Conservation (phyloP, 176 grass and related monocot genomes). For the Aegilops speltoides region DNA sequence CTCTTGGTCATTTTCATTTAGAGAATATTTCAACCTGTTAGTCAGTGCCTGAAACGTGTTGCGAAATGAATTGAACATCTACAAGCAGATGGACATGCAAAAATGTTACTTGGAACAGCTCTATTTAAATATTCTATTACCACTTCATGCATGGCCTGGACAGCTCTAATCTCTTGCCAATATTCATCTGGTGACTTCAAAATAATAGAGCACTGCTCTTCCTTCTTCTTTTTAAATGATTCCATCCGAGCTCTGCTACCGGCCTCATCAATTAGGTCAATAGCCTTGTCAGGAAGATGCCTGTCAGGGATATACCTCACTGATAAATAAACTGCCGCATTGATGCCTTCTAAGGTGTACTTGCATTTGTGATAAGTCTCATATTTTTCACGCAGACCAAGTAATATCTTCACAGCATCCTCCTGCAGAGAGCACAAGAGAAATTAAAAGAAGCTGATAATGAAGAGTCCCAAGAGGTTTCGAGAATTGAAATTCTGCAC, state of each 20-base stretch:
- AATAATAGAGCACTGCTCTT: conserved; percentile 75
- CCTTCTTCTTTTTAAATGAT: conserved; percentile 86
- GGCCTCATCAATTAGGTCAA: conserved; percentile 98
- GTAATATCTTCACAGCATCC: conserved; percentile 83
- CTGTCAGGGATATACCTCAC: conserved; percentile 95
- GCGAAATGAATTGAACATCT: conserved; percentile 19
- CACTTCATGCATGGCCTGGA: conserved; percentile 86
- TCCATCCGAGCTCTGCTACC: conserved; percentile 90
- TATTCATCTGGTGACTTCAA: conserved; percentile 89
- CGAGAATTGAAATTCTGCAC: conserved; percentile 18
- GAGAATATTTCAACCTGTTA: conserved; percentile 87
- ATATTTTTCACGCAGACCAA: conserved; percentile 83
- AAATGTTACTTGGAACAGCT: background rate
- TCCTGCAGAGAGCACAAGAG: conserved; percentile 47
- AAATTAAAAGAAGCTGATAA: conserved; percentile 18
- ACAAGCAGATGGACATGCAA: conserved; percentile 13
- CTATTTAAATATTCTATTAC: conserved; percentile 42
- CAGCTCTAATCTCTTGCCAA: conserved; percentile 96
- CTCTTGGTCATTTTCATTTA: conserved; percentile 51
- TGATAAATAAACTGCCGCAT: conserved; percentile 94
- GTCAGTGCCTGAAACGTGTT: conserved; percentile 52
- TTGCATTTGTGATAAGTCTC: conserved; percentile 88
- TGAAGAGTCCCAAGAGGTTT: conserved; percentile 4
- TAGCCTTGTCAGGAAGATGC: conserved; percentile 96
- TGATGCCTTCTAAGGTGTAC: conserved; percentile 80